A percentile compares a stretch with the other conserved stretches of the same genome.
These are phyloP conservation scores for Cadophora gregata DNA, from an alignment of 2,329 filamentous ascomycete species.

Conservation along the genomic window DNA sequence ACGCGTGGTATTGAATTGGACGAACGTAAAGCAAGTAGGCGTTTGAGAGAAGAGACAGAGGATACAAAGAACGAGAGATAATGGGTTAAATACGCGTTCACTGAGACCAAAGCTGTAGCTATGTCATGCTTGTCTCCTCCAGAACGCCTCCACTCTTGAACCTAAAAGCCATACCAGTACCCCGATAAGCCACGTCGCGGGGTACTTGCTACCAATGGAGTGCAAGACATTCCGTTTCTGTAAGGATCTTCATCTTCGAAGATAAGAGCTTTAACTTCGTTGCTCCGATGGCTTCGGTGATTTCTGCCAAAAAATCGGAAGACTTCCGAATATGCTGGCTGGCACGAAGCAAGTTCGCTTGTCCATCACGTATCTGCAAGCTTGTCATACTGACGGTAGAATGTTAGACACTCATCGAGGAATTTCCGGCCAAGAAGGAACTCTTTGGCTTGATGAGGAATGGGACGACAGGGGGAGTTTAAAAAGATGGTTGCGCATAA, in stretches of 20 bases:
- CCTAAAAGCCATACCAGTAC: conserved; percentile 13
- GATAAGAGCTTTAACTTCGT: conserved; percentile 24
- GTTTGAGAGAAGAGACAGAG: background rate
- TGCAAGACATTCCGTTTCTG: background rate
- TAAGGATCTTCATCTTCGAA: conserved; percentile 22
- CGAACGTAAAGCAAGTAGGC: background rate
- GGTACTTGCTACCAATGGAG: conserved; percentile 26
- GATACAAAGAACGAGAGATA: conserved; percentile 3
- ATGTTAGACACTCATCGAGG: background rate
- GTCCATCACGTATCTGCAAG: background rate
- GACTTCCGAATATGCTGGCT: background rate
- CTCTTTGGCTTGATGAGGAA: background rate
- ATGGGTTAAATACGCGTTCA: conserved; percentile 27
- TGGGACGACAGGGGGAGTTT: background rate
- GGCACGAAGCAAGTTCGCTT: background rate
- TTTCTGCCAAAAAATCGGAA: background rate
- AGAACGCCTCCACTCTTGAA: conserved; percentile 15
- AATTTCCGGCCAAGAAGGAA: too few relatives aligned
- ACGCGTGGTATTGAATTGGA: conserved; percentile 5
- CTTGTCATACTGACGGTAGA: background rate
- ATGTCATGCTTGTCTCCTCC: conserved; percentile 10
- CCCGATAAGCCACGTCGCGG: conserved; percentile 27
- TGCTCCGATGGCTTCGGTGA: conserved; percentile 22
- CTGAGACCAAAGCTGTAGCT: conserved; percentile 12
- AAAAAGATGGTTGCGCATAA: background rate